Evolutionary conservation across 2,329 filamentous ascomycete genomes (phyloP).

Genomic region (Colletotrichum liriopes): DNA sequence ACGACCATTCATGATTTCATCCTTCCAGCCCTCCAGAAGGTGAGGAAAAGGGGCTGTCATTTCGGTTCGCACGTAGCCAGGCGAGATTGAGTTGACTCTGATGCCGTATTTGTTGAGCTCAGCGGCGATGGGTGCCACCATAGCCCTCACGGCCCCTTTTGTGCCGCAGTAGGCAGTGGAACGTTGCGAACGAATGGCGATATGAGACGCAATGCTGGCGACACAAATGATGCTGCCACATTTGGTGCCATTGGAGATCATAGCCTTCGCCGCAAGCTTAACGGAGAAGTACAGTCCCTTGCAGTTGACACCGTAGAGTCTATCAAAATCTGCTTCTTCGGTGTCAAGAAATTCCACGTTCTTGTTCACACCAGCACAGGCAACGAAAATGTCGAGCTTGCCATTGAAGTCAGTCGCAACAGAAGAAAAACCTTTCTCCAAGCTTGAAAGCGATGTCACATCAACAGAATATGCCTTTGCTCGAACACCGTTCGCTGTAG

Average conservation of each 20-base stretch:
- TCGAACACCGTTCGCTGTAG: background rate
- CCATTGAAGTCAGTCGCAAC: slow-evolving; percentile 48
- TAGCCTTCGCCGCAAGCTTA: slow-evolving; percentile 64
- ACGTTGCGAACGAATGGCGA: slow-evolving; percentile 64
- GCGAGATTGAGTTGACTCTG: slow-evolving; percentile 40
- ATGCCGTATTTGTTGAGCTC: slow-evolving; percentile 37
- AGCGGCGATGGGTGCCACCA: slow-evolving; percentile 39
- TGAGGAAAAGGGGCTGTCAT: slow-evolving; percentile 58
- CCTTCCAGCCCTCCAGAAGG: slow-evolving; percentile 64
- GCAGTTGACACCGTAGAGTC: slow-evolving; percentile 28
- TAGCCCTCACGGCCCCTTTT: slow-evolving; percentile 40
- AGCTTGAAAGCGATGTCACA: slow-evolving; percentile 20
- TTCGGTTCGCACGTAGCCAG: slow-evolving; percentile 42
- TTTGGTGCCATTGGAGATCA: slow-evolving; percentile 66
- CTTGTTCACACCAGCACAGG: slow-evolving; percentile 53
- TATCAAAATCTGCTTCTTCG: slow-evolving; percentile 30
- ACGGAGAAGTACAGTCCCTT: slow-evolving; percentile 56
- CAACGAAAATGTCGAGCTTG: slow-evolving; percentile 54
- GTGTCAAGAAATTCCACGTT: slow-evolving; percentile 36
- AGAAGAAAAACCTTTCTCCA: slow-evolving; percentile 16
- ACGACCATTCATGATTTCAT: slow-evolving; percentile 63
- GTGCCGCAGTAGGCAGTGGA: slow-evolving; percentile 52
- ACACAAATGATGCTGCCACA: slow-evolving; percentile 68
- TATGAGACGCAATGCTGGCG: slow-evolving; percentile 67
- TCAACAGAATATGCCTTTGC: slow-evolving; percentile 26